phyloP scores from a whole-genome alignment of 2,329 filamentous ascomycete genomes.

The Coniochaeta prunicola region DNA sequence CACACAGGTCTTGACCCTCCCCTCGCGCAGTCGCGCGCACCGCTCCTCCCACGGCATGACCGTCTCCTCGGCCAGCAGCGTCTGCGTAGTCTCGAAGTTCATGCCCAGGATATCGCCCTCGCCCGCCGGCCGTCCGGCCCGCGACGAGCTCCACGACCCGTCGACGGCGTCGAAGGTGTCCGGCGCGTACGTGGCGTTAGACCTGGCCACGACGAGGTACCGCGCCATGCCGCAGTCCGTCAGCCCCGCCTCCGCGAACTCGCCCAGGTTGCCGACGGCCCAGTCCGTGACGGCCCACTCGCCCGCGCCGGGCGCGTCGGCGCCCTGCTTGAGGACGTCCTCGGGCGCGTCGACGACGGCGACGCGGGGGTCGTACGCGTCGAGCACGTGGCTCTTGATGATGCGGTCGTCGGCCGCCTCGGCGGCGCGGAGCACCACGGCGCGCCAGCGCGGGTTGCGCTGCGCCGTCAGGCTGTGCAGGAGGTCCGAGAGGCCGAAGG shows the following conservation, averaged over 20 bases:
- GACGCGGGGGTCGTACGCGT: slow-evolving; percentile 5
- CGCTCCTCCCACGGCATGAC: slow-evolving; percentile 1
- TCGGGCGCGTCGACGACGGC: not conserved
- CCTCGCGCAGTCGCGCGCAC: not conserved
- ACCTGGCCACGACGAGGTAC: not conserved
- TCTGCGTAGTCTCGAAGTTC: slow-evolving; percentile 6
- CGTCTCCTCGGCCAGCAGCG: not conserved
- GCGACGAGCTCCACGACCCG: not conserved
- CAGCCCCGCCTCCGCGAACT: not conserved
- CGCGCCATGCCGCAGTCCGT: not conserved
- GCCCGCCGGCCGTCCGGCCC: not conserved
- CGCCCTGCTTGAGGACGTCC: not conserved
- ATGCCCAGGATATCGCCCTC: slow-evolving; percentile 2
- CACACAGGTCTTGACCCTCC: not conserved
- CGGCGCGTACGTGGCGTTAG: not conserved
- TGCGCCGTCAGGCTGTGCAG: slow-evolving; percentile 4
- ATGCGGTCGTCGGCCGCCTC: not conserved
- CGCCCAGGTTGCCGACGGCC: not conserved
- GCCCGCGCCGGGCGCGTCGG: not conserved
- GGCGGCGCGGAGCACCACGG: slow-evolving; percentile 3
- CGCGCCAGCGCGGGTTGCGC: slow-evolving; percentile 5
- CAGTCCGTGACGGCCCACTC: not conserved
- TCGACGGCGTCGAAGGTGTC: not conserved
- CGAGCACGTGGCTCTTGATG: slow-evolving; percentile 4
- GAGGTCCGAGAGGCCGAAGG: slow-evolving; percentile 2